A percentile compares a stretch with the other conserved stretches of the same genome.
These are phyloP conservation scores for Penicillium thymicola DNA, from an alignment of 2,329 filamentous ascomycete genomes.

Conservation along the genomic window DNA sequence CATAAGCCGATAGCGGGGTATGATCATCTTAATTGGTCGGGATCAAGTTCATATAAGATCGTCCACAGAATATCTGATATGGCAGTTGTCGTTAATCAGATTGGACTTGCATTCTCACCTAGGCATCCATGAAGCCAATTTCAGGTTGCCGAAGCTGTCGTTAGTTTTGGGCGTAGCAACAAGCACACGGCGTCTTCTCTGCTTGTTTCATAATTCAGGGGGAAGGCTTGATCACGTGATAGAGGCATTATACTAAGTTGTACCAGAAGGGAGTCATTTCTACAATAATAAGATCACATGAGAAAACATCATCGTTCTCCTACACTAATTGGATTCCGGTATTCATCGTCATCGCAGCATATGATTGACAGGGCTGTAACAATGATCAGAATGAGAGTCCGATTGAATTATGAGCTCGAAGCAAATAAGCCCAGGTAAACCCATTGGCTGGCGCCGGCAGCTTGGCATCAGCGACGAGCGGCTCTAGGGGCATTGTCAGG, in stretches of 20 bases:
- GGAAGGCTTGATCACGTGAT: no score
- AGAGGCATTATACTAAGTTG: no score
- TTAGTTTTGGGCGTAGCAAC: background rate
- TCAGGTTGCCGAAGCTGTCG: background rate
- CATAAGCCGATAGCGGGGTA: background rate
- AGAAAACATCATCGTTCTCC: background rate
- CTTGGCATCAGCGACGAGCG: constrained; percentile 23
- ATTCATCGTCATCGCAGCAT: background rate
- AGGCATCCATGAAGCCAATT: background rate
- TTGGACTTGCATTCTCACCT: background rate
- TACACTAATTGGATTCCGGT: background rate
- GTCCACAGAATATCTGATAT: background rate
- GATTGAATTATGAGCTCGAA: background rate
- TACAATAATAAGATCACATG: background rate
- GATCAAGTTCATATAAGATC: background rate
- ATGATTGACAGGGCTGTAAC: background rate
- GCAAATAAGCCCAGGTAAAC: background rate
- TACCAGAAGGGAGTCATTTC: background rate
- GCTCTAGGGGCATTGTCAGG: constrained; percentile 22
- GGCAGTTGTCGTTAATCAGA: background rate
- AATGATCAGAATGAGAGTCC: background rate
- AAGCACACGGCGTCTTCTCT: background rate
- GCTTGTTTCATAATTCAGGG: background rate
- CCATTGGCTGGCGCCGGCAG: constrained; percentile 11
- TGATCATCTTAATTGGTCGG: background rate